Evolutionary conservation across 2,329 filamentous ascomycete genomes (phyloP).

Genomic region (Xylariaceae sp.): DNA sequence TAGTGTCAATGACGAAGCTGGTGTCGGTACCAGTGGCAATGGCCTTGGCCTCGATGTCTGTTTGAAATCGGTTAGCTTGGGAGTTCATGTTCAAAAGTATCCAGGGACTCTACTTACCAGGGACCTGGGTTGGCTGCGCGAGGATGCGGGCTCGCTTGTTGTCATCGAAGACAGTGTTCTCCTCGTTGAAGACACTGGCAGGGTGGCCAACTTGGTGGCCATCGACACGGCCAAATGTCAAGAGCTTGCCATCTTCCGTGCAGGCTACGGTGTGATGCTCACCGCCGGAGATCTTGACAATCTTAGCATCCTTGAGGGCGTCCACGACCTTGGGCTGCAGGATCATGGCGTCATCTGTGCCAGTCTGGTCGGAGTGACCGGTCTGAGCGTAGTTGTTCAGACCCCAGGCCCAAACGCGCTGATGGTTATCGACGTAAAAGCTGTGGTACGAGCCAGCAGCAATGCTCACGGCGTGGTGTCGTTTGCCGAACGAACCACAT

Average conservation of each 20-base stretch:
- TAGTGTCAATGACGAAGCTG: conserved; percentile 62
- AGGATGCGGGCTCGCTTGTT: conserved; percentile 65
- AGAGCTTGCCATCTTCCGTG: conserved; percentile 38
- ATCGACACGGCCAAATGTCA: conserved; percentile 45
- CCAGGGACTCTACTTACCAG: conserved; percentile 38
- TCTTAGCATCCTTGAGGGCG: conserved; percentile 56
- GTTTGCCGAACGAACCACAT: conserved; percentile 39
- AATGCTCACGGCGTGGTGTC: conserved; percentile 46
- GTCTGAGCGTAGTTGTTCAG: conserved; percentile 69
- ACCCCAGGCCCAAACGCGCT: conserved; percentile 64
- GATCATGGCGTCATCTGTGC: conserved; percentile 65
- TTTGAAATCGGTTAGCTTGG: conserved; percentile 16
- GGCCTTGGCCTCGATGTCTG: conserved; percentile 46
- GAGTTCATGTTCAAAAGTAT: neutral
- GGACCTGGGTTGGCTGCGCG: conserved; percentile 57
- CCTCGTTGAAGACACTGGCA: conserved; percentile 48
- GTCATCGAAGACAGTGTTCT: conserved; percentile 60
- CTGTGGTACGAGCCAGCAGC: conserved; percentile 66
- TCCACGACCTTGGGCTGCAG: conserved; percentile 65
- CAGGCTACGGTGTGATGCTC: conserved; percentile 58
- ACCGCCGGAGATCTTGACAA: conserved; percentile 65
- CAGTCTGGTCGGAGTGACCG: conserved; percentile 56
- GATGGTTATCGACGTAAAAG: conserved; percentile 63
- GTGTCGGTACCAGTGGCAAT: conserved; percentile 67
- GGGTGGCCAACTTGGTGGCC: conserved; percentile 53